Evolutionary conservation across 768 basidiomycete genomes (phyloP).

Genomic region (Collybia mongolica): DNA sequence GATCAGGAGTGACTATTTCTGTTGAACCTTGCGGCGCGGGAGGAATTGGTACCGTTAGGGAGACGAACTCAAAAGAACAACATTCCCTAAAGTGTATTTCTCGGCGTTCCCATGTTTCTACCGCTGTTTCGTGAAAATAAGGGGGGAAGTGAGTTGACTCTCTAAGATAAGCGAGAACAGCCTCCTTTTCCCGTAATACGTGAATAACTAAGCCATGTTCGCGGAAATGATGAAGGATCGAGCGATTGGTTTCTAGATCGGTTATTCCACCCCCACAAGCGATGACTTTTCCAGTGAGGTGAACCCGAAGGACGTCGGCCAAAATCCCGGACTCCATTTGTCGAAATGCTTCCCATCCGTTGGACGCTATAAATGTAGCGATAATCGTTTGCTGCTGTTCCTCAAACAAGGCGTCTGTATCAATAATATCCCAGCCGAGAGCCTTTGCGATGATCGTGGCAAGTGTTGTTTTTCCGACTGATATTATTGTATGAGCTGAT

Average conservation of each 20-base stretch:
- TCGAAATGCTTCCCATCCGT: conserved; percentile 77
- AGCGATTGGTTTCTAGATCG: conserved; percentile 64
- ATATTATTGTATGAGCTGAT: neutral
- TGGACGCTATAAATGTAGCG: conserved; percentile 53
- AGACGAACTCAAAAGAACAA: conserved; percentile 67
- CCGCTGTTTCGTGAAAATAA: conserved; percentile 63
- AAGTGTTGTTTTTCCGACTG: conserved; percentile 71
- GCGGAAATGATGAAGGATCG: conserved; percentile 51
- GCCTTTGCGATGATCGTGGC: conserved; percentile 60
- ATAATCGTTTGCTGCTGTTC: conserved; percentile 45
- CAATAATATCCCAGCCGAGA: conserved; percentile 57
- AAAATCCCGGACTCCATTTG: conserved; percentile 61
- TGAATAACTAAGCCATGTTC: conserved; percentile 65
- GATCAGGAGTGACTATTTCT: conserved; percentile 16
- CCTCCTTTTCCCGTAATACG: conserved; percentile 64
- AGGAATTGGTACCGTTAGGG: conserved; percentile 39
- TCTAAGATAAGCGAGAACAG: conserved; percentile 65
- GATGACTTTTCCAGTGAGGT: conserved; percentile 56
- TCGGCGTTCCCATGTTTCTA: conserved; percentile 63
- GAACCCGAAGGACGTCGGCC: conserved; percentile 48
- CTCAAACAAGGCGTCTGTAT: conserved; percentile 66
- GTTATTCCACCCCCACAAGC: conserved; percentile 79
- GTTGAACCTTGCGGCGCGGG: conserved; percentile 12
- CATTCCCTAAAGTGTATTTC: conserved; percentile 65
- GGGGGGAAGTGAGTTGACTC: conserved; percentile 17